Evolutionary conservation across 371 early-diverging fungal species (phyloP), one percentile per base, ranked within the genome.

Genomic region (Mortierella sp.): DNA sequence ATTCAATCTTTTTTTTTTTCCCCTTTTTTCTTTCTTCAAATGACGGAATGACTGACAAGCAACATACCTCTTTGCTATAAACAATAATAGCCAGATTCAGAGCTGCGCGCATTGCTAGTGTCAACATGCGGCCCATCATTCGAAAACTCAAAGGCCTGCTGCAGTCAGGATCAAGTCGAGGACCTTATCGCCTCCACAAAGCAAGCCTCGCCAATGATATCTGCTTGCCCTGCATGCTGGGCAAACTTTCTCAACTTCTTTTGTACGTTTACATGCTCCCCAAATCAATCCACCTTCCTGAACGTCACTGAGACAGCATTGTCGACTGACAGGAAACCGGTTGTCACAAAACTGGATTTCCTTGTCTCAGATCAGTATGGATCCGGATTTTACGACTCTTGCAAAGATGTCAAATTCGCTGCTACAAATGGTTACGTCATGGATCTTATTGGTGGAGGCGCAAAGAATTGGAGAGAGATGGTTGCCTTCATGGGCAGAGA

Each of bases 221-320:
- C 87, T 0, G 86, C 91, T 5, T 94, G 94, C 71, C 94, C 94
- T 19, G 94, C 94, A 5, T 94, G 94, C 75, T 94, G 91, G 92
- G 83, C 86, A 36, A 94, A 94, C 67, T 92, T 94, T 64, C 70
- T 88, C 58, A 83, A 86, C 69, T 93, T 94, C 72, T 94, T 91
- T 83, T 94, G 94, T 57, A 81, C 88, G 0, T 93, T 94, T 63
- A 92, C 93, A 2, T 93, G 94, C 64, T 92, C 92, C 3, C 92
- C 92, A 19, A 72, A 91, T 65, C 94, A 94, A 71, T 90, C 92
- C 0, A 89, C 88, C 0, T 93, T 94, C 83, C 85, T 94, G 55
- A 92, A 94, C 33, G 86, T 93, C 28, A 94, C 92, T 4, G 66
- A 67, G 3, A 81, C 83, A 3, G 72, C 63, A 40, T 36, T 57